A percentile compares a stretch with the other conserved stretches of the same genome.
Conservation (phyloP, 192 early-diverging fungal species). For the Gamsiella multidivaricata region DNA sequence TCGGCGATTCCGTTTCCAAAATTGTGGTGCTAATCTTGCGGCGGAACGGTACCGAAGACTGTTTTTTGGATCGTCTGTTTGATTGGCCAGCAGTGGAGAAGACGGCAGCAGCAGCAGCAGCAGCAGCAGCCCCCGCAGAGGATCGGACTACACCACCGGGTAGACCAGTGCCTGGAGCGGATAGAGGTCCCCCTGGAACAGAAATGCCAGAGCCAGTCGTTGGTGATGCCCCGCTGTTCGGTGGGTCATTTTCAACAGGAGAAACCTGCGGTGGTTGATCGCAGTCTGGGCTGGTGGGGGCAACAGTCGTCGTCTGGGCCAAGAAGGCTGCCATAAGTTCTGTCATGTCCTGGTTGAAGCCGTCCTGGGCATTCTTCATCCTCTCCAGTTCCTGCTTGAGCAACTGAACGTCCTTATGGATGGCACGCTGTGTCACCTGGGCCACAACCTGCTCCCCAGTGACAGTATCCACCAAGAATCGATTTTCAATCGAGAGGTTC, state of each 20-base stretch:
- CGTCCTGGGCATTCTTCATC: constrained; percentile 17
- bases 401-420: constrained; percentile 23
- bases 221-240: constrained; percentile 3
- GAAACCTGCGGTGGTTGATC: neutral
- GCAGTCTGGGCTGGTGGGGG: neutral
- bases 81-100: no score
- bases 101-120: no score
- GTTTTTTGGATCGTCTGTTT: neutral
- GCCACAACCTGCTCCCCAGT: constrained; percentile 21
- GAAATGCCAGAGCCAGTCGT: neutral
- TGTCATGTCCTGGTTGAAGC: constrained; percentile 24
- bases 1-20: constrained; percentile 1
- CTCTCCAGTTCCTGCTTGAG: constrained; percentile 5
- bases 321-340: constrained; percentile 14
- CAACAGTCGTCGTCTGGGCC: constrained; percentile 7
- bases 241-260: constrained; percentile 26
- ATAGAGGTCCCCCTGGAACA: neutral
- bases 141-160: constrained; percentile 13
- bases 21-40: neutral
- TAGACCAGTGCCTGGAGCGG: neutral
- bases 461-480: constrained; percentile 38
- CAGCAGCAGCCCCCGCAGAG: neutral
- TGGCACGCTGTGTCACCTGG: constrained; percentile 9
- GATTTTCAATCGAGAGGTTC: constrained; percentile 45
- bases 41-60: neutral